Percentiles rank a stretch among this genome's conserved stretches.
Evolutionary conservation across 306 rosid species (phyloP).

Genomic region (Glycyrrhiza uralensis): DNA sequence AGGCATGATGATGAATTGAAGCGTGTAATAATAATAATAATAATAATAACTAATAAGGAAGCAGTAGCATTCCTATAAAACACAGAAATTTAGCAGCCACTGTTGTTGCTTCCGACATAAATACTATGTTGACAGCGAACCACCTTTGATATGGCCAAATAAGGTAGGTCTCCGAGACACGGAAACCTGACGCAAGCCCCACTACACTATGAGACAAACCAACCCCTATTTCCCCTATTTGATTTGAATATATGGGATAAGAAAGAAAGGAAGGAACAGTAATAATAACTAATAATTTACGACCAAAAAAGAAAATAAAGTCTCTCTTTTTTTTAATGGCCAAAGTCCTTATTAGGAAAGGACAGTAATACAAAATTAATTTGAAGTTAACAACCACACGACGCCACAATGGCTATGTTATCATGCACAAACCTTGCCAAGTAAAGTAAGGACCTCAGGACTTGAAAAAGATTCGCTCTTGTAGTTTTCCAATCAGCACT

Average conservation of each 20-base stretch:
- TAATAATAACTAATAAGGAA: too few relatives aligned
- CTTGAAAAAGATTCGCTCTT: conserved; percentile 28
- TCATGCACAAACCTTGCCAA: conserved; percentile 36
- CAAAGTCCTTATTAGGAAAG: conserved; percentile 44
- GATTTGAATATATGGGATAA: conserved; percentile 12
- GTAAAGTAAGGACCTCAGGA: too few relatives aligned
- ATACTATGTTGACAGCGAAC: conserved; percentile 26
- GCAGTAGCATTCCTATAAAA: conserved; percentile 7
- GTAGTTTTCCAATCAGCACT: conserved; percentile 17
- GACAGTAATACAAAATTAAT: conserved; percentile 17
- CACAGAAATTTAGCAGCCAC: conserved; percentile 28
- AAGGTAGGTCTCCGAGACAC: conserved; percentile 8
- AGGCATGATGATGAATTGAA: conserved; percentile 46
- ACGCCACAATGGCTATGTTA: conserved; percentile 23
- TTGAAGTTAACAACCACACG: background rate
- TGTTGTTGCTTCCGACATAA: conserved; percentile 24
- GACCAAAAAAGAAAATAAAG: conserved; percentile 36
- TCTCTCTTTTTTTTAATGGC: conserved; percentile 25
- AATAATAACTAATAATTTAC: background rate
- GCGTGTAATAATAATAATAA: background rate
- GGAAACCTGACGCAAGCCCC: conserved; percentile 48
- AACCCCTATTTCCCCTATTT: conserved; percentile 34
- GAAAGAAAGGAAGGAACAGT: background rate
- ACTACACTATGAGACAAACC: conserved; percentile 43
- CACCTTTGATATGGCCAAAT: conserved; percentile 16